Percentiles rank a stretch among this genome's conserved stretches.
These are phyloP conservation scores for Metschnikowia cubensis DNA, from an alignment of 805 yeast species.

Conservation along the genomic window DNA sequence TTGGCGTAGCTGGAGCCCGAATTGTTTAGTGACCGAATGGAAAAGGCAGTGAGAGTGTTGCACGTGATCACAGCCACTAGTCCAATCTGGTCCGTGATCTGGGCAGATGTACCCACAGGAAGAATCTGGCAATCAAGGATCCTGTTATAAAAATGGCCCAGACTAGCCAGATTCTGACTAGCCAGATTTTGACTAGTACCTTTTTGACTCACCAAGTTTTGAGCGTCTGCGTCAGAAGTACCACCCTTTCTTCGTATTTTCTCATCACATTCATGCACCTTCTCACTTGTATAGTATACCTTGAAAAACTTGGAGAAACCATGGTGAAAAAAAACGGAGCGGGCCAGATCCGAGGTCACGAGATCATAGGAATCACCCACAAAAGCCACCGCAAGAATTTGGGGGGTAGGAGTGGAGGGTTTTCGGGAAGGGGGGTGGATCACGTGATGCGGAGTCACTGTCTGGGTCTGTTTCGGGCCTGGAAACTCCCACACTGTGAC, in stretches of 20 bases:
- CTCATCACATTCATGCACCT: not conserved
- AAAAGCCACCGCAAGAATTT: conserved; percentile 19
- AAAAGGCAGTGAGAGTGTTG: conserved; percentile 46
- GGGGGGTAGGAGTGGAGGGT: too few relatives aligned
- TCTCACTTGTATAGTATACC: conserved; percentile 28
- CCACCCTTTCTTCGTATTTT: not conserved
- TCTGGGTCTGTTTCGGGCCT: conserved; percentile 7
- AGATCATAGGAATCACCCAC: conserved; percentile 28
- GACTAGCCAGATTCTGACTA: too few relatives aligned
- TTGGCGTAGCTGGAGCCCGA: conserved; percentile 23
- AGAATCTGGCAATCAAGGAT: conserved; percentile 40
- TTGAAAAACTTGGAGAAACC: conserved; percentile 57
- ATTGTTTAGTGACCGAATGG: conserved; percentile 46
- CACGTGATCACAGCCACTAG: conserved; percentile 58
- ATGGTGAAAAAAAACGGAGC: conserved; percentile 57
- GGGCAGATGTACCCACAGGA: conserved; percentile 58
- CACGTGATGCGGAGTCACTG: conserved; percentile 6
- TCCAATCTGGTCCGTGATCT: conserved; percentile 55
- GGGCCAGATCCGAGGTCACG: conserved; percentile 29
- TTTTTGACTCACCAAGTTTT: not conserved
- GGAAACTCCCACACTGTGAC: conserved; percentile 63
- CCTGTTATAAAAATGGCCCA: not conserved
- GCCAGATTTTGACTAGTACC: too few relatives aligned
- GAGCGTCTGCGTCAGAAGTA: not conserved
- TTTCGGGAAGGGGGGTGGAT: conserved; percentile 9